phyloP scores from a whole-genome alignment of 2,329 filamentous ascomycete genomes.

The Colletotrichum tanaceti region DNA sequence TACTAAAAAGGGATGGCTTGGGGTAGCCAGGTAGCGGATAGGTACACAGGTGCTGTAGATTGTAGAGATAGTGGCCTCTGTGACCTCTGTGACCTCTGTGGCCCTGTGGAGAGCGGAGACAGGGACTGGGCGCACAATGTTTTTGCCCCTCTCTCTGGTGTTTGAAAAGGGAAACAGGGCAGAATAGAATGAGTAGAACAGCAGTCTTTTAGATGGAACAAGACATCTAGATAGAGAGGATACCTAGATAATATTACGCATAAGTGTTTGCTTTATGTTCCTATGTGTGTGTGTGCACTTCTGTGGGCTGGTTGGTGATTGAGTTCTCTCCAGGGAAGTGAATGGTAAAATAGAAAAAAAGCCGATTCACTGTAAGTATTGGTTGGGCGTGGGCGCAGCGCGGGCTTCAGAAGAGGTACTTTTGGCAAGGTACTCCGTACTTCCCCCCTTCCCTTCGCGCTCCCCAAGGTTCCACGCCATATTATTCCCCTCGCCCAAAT shows the following conservation, averaged over 20 bases:
- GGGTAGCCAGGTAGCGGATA: slow-evolving; percentile 16
- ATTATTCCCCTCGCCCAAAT: slow-evolving; percentile 41
- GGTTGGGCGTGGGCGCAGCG: slow-evolving; percentile 11
- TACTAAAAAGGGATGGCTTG: slow-evolving; percentile 17
- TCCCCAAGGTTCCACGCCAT: slow-evolving; percentile 33
- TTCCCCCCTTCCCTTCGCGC: slow-evolving; percentile 12
- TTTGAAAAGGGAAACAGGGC: not conserved
- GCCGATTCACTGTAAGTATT: not conserved
- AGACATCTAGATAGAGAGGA: too few species aligned
- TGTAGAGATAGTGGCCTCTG: not conserved
- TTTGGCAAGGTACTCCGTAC: slow-evolving; percentile 30
- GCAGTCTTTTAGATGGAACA: not conserved
- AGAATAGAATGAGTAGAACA: not conserved
- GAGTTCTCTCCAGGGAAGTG: not conserved
- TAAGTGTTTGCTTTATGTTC: too few species aligned
- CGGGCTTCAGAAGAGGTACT: slow-evolving; percentile 20
- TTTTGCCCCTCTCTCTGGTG: not conserved
- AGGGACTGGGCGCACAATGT: not conserved
- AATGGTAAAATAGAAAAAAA: slow-evolving; percentile 4
- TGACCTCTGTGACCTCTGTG: slow-evolving; percentile 3
- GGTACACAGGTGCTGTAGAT: not conserved
- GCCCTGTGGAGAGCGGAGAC: not conserved
- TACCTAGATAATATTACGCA: too few species aligned
- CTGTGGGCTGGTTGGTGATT: not conserved
- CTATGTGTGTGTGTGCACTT: too few species aligned